Percentiles rank a stretch among this genome's conserved stretches.
Conservation (phyloP, 768 basidiomycete genomes). For the Rhodosporidiobolus sp. region DNA sequence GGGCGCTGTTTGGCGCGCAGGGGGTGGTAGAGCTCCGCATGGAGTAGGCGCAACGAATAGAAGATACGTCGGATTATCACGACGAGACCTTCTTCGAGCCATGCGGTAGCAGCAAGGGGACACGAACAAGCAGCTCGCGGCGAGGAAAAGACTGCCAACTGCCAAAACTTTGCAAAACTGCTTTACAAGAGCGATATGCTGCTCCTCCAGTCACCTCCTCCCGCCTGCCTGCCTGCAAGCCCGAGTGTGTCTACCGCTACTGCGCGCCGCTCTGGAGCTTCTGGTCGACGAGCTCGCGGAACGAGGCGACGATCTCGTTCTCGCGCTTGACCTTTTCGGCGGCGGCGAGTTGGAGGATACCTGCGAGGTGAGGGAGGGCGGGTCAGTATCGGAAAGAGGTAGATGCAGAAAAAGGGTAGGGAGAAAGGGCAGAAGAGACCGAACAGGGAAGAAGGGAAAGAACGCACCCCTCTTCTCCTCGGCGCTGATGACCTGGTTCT, state of each 20-base stretch:
- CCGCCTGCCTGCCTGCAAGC: too few relatives aligned
- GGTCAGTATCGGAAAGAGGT: not conserved
- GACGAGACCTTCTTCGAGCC: too few relatives aligned
- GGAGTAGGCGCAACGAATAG: not conserved
- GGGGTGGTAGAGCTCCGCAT: not conserved
- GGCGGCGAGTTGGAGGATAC: slow-evolving; percentile 87
- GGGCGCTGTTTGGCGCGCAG: not conserved
- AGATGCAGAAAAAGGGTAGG: not conserved
- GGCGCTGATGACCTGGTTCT: slow-evolving; percentile 98
- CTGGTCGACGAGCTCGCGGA: slow-evolving; percentile 35
- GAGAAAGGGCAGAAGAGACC: not conserved
- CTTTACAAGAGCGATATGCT: too few relatives aligned
- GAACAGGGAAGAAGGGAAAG: not conserved
- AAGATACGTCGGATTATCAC: too few relatives aligned
- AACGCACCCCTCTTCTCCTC: slow-evolving; percentile 75
- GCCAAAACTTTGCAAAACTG: too few relatives aligned
- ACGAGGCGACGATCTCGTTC: slow-evolving; percentile 52
- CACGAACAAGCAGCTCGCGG: too few relatives aligned
- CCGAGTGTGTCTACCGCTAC: too few relatives aligned
- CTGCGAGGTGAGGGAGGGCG: slow-evolving; percentile 44
- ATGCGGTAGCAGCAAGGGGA: too few relatives aligned
- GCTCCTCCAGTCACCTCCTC: too few relatives aligned
- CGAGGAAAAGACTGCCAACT: too few relatives aligned
- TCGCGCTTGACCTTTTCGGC: slow-evolving; percentile 93
- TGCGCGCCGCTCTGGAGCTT: slow-evolving; percentile 14